Evolutionary conservation across 176 grass and related monocot species (phyloP), one percentile per base, ranked within the genome.

Genomic region (Microstegium vimineum): DNA sequence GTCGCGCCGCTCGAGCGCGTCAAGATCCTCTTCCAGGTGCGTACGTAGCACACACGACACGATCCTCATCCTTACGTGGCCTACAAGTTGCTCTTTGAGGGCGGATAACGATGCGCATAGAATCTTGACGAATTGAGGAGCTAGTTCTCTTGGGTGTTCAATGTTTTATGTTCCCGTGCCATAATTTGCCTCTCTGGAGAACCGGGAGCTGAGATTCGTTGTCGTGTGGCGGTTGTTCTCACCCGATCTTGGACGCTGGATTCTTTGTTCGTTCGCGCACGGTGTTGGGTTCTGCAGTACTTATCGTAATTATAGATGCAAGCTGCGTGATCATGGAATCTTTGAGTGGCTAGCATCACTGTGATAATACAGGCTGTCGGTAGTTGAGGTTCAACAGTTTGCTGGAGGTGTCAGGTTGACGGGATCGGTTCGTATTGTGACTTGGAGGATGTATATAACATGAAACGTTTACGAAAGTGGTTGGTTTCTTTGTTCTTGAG

Each of bases 1-100:
- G 95, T 95, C 23, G 92, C 92, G 61, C 95, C 95, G 45, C 95
- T 98, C 72, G 90, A 98, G 79, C 95, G 95, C 79, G 92, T 98
- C 82, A 98, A 95, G 82, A 98, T 98, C 75, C 90, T 98, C 32
- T 94, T 98, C 67, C 92, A 95, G 95, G 95, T 83, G 63, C 69
- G 47, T 91, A 8, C 69, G 47, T 91, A 8, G 7, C 25, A 14
- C 59, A 13, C 23, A 11, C 54, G 54, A 13, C 23, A 11, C 54
- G 54, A 54, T n/a, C 51, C 45, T 49, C 0, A 20, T 52, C 47
- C 22, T 25, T 23, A 22, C 54, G 54, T 8, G 52, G 20, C 52
- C 52, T 20, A 22, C 20, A 8, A 54, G 56, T 25, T 60, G 1
- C 2, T 13, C 56, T 60, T 60, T 25, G 1, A 1, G 4, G 6